Evolutionary conservation across 2,329 filamentous ascomycete genomes (phyloP).

Genomic region (Pleochaeta shiraiana): DNA sequence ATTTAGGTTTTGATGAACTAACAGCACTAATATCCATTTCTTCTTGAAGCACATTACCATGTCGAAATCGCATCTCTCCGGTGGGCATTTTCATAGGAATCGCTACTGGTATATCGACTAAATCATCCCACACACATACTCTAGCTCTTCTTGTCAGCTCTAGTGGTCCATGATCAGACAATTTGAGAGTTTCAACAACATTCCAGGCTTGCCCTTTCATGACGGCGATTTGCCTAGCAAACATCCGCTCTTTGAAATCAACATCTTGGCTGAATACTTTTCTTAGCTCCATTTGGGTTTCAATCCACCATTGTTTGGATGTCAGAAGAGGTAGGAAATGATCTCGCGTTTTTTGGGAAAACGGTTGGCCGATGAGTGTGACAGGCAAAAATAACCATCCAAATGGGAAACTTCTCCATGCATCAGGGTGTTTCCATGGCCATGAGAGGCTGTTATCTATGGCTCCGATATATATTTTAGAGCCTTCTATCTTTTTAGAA

Average conservation of each 20-base stretch:
- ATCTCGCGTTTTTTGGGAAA: slow-evolving; percentile 78
- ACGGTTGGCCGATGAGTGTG: slow-evolving; percentile 85
- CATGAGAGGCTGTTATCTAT: slow-evolving; percentile 97
- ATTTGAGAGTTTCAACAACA: slow-evolving; percentile 92
- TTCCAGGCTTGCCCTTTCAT: slow-evolving; percentile 99
- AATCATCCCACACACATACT: slow-evolving; percentile 94
- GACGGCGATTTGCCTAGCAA: slow-evolving; percentile 90
- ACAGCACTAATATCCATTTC: slow-evolving; percentile 79
- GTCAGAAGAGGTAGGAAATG: slow-evolving; percentile 94
- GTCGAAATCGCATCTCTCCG: slow-evolving; percentile 56
- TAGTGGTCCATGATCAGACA: slow-evolving; percentile 73
- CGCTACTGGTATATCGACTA: slow-evolving; percentile 88
- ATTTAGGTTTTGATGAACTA: slow-evolving; percentile 31
- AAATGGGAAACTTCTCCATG: slow-evolving; percentile 77
- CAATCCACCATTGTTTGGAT: slow-evolving; percentile 90
- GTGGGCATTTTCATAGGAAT: slow-evolving; percentile 74
- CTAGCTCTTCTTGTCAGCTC: slow-evolving; percentile 78
- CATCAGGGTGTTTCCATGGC: slow-evolving; percentile 51
- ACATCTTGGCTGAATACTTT: slow-evolving; percentile 77
- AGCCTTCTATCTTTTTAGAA: slow-evolving; percentile 16
- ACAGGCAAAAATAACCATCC: slow-evolving; percentile 97
- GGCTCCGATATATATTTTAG: slow-evolving; percentile 55
- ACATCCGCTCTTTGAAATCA: slow-evolving; percentile 98
- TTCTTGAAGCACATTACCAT: slow-evolving; percentile 38
- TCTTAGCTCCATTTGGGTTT: slow-evolving; percentile 72